phyloP scores from a whole-genome alignment of 768 basidiomycete species.

The Piloderma croceum region DNA sequence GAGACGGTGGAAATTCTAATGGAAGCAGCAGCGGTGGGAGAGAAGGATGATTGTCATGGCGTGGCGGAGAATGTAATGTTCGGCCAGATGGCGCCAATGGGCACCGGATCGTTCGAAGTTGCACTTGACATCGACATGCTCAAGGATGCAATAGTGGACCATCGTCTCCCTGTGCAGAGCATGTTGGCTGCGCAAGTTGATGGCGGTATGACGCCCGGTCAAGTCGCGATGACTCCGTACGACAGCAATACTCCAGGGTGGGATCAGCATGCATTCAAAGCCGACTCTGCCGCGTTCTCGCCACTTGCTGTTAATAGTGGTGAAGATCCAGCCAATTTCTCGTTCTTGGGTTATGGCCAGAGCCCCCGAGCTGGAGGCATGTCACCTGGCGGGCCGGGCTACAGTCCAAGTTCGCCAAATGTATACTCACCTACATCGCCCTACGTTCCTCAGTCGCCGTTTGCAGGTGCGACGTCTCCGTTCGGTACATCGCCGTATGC shows the following conservation, averaged over 20 bases:
- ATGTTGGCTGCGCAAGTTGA: conserved; percentile 76
- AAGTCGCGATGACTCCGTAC: conserved; percentile 95
- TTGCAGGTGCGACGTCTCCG: conserved; percentile 75
- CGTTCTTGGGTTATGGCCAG: conserved; percentile 73
- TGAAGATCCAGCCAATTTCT: conserved; percentile 76
- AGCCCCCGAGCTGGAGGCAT: conserved; percentile 83
- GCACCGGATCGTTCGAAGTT: conserved; percentile 94
- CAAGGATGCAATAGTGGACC: conserved; percentile 97
- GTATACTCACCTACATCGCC: conserved; percentile 88
- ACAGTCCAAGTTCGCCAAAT: conserved; percentile 89
- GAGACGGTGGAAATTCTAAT: conserved; percentile 99
- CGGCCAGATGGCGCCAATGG: conserved; percentile 99
- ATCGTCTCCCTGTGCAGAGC: conserved; percentile 80
- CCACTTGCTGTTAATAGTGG: conserved; percentile 79
- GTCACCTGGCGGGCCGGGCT: conserved; percentile 84
- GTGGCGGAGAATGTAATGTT: conserved; percentile 99
- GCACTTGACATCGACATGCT: conserved; percentile 96
- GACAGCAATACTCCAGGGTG: conserved; percentile 86
- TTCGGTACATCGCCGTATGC: conserved; percentile 78
- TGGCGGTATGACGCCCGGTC: conserved; percentile 86
- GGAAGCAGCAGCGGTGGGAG: conserved; percentile 97
- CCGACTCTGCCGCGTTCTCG: conserved; percentile 90
- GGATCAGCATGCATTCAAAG: conserved; percentile 72
- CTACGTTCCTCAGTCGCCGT: conserved; percentile 82
- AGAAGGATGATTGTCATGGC: conserved; percentile 97